Evolutionary conservation across 495 filamentous ascomycete genomes (phyloP), one percentile per base, ranked within the genome.

Genomic region (Penicilliopsis zonata): DNA sequence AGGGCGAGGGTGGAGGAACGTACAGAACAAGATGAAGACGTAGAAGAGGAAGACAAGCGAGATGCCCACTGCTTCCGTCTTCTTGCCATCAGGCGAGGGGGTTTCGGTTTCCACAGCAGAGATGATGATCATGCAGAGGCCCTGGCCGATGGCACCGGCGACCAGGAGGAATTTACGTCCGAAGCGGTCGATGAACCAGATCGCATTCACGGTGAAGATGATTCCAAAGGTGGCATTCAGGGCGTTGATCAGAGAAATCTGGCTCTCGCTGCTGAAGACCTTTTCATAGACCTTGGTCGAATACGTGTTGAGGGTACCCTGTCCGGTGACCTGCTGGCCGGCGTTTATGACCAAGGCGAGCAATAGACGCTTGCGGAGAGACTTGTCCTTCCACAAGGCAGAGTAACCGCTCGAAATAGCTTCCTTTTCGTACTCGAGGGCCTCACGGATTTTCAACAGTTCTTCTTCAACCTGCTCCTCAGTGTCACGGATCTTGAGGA

Each of bases 131-230:
- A 79, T 74, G 51, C 66, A 78, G 18, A 77, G 48, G 30, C 61
- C 52, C 81, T 84, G 84, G n/a, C 78, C 78, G 18, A 79, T 62
- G 17, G 69, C 78, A 48, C 80, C 78, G 34, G 65, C 59, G 33
- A 84, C 69, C 9, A 86, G 63, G 13, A 85, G 65, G 33, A 70
- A 63, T 29, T 79, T 78, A 29, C 81, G 74, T 34, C 81, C 81
- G 34, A 81, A 64, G 21, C 61, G 67, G 50, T 86, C 81, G 36
- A 78, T 60, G 25, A 72, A 54, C 53, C 70, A 86, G 43, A 87
- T 72, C 10, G 79, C 76, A 23, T 81, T 71, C 23, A 80, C 68
- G 4, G 82, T 87, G 28, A 76, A 80, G 43, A 64, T 13, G 33
- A 64, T 64, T 33, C 66, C 70, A 33, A 84, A 79, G 38, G 84